A percentile compares a stretch with the other conserved stretches of the same genome.
Conservation (phyloP, 768 basidiomycete genomes). For the Amanita molliuscula region DNA sequence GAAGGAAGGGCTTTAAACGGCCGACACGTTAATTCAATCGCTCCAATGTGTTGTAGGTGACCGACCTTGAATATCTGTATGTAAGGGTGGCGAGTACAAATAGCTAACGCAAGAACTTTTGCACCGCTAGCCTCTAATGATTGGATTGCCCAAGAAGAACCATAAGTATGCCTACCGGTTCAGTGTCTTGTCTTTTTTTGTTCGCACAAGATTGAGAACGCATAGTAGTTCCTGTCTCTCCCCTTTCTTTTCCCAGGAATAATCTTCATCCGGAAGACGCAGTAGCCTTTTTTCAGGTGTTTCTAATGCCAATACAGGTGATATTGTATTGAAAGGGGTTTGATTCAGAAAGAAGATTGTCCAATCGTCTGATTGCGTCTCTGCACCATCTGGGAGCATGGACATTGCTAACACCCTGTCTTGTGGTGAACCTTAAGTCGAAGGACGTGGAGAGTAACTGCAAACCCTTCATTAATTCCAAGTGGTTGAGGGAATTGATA, state of each 20-base stretch:
- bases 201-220: slow-evolving; percentile 84
- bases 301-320: slow-evolving; percentile 70
- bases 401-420: slow-evolving; percentile 84
- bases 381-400: slow-evolving; percentile 98
- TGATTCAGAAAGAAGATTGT: slow-evolving; percentile 98
- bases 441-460: slow-evolving; percentile 7
- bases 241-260: slow-evolving; percentile 11
- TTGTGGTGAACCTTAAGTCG: slow-evolving; percentile 10
- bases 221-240: slow-evolving; percentile 57
- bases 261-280: slow-evolving; percentile 25
- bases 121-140: slow-evolving; percentile 55
- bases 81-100: slow-evolving; percentile 87
- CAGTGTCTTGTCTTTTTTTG: slow-evolving; percentile 79
- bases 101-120: slow-evolving; percentile 88
- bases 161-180: slow-evolving; percentile 43
- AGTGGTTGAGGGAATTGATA: slow-evolving; percentile 95
- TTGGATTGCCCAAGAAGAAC: slow-evolving; percentile 1
- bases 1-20: slow-evolving; percentile 56
- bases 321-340: slow-evolving; percentile 78
- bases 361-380: slow-evolving; percentile 93
- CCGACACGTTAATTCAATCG: slow-evolving; percentile 19
- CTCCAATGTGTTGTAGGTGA: neutral
- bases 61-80: slow-evolving; percentile 92
- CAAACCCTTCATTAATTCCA: slow-evolving; percentile 90
- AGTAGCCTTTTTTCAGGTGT: slow-evolving; percentile 32